These are phyloP conservation scores for Spergularia marina DNA, from an alignment of 148 eudicot species.

Conservation along the genomic window DNA sequence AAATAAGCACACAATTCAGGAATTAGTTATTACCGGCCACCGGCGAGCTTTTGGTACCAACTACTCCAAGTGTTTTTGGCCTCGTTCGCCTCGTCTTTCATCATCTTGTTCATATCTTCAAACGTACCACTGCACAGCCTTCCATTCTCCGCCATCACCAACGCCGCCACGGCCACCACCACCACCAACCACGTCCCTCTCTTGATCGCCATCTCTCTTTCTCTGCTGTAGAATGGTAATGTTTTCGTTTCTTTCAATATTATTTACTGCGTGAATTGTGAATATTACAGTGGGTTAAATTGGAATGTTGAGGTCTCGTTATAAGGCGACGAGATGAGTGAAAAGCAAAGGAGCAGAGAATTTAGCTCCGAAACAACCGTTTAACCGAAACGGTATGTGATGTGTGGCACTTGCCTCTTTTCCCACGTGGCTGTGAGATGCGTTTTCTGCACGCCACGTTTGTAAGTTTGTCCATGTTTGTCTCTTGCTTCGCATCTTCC, in stretches of 20 bases:
- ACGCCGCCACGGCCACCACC: slow-evolving; percentile 1
- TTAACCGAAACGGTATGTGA: background rate
- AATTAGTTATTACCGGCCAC: background rate
- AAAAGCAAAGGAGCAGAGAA: slow-evolving; percentile 17
- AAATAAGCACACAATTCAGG: no score
- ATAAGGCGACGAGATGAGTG: background rate
- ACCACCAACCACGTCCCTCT: slow-evolving; percentile 19
- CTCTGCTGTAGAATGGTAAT: background rate
- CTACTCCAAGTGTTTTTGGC: background rate
- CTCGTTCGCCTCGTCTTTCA: background rate
- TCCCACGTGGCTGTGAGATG: no score
- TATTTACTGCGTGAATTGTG: background rate
- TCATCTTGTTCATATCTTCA: background rate
- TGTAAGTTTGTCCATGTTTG: background rate
- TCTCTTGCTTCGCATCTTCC: background rate
- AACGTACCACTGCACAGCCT: slow-evolving; percentile 15
- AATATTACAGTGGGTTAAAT: background rate
- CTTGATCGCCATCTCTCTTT: slow-evolving; percentile 9
- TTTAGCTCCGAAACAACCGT: slow-evolving; percentile 15
- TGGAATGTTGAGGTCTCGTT: background rate
- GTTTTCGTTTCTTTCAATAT: background rate
- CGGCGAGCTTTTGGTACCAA: background rate
- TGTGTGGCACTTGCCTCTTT: background rate
- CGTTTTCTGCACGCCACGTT: background rate
- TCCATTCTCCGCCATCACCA: slow-evolving; percentile 19